These are phyloP conservation scores for Lactifluus hygrophoroides DNA, from an alignment of 768 basidiomycete species.

Conservation along the genomic window DNA sequence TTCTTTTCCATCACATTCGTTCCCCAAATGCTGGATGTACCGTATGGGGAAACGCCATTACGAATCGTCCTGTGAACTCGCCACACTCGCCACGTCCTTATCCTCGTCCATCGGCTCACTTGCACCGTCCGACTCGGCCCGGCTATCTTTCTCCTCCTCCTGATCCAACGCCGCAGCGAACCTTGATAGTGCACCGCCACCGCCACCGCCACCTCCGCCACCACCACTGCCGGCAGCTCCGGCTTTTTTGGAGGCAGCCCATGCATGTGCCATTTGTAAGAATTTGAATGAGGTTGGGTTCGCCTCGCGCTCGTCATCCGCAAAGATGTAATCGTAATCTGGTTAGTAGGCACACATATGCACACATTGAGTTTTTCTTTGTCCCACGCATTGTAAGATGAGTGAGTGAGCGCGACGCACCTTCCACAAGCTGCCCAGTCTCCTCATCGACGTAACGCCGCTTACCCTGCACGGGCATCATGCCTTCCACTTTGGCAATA, in stretches of 20 bases:
- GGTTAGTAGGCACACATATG: not conserved
- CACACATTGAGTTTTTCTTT: not conserved
- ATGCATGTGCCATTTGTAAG: slow-evolving; percentile 89
- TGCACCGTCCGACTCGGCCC: slow-evolving; percentile 3
- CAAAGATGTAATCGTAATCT: slow-evolving; percentile 95
- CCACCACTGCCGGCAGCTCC: slow-evolving; percentile 24
- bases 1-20: not conserved
- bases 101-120: slow-evolving; percentile 27
- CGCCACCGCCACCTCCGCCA: slow-evolving; percentile 6
- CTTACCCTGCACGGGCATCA: slow-evolving; percentile 91
- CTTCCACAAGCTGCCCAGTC: slow-evolving; percentile 82
- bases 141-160: slow-evolving; percentile 13
- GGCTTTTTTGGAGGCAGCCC: slow-evolving; percentile 47
- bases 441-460: slow-evolving; percentile 76
- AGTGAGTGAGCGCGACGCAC: slow-evolving; percentile 32
- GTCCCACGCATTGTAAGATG: not conserved
- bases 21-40: not conserved
- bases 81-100: slow-evolving; percentile 36
- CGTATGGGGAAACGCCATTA: not conserved
- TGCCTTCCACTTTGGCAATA: slow-evolving; percentile 72
- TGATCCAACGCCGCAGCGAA: slow-evolving; percentile 36
- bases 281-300: slow-evolving; percentile 95
- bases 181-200: slow-evolving; percentile 33
- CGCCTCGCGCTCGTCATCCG: slow-evolving; percentile 90
- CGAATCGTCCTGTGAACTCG: slow-evolving; percentile 42